These are phyloP conservation scores for Rhizopogon roseolus DNA, from an alignment of 768 basidiomycete genomes.

Conservation along the genomic window DNA sequence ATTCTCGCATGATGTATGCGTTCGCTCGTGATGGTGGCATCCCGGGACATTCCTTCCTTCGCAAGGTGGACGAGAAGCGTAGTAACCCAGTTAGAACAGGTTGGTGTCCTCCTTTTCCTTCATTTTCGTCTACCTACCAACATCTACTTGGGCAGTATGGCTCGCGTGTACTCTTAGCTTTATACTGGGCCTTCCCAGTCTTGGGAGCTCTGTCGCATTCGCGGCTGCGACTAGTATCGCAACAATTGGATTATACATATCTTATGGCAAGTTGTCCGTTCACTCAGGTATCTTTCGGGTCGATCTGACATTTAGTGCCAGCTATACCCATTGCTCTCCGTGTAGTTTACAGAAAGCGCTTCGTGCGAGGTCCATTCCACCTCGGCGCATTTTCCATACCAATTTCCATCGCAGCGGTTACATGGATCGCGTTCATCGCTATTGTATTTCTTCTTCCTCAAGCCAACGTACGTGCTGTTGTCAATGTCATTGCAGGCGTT, in stretches of 20 bases:
- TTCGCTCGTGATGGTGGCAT: constrained; percentile 74
- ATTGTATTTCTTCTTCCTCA: constrained; percentile 72
- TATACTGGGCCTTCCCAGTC: constrained; percentile 66
- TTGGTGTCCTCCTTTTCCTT: constrained; percentile 15
- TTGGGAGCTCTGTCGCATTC: constrained; percentile 72
- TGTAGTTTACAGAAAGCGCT: constrained; percentile 53
- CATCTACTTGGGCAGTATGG: constrained; percentile 48
- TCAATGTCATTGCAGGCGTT: not conserved
- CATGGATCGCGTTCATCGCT: constrained; percentile 70
- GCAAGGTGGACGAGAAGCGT: constrained; percentile 52
- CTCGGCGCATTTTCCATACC: constrained; percentile 61
- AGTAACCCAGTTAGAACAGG: constrained; percentile 68
- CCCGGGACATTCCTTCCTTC: constrained; percentile 64
- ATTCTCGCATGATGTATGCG: constrained; percentile 81
- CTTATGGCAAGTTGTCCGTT: constrained; percentile 45
- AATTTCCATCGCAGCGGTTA: constrained; percentile 49
- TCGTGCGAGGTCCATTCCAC: constrained; percentile 69
- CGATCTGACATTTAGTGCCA: constrained; percentile 11
- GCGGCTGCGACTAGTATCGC: constrained; percentile 53
- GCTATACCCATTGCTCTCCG: constrained; percentile 68
- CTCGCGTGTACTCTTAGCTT: constrained; percentile 75
- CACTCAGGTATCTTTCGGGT: not conserved
- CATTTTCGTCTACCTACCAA: not conserved
- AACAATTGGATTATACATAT: constrained; percentile 73
- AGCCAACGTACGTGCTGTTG: constrained; percentile 42